Percentiles rank a stretch among this genome's conserved stretches.
phyloP scores from a whole-genome alignment of 2,329 filamentous ascomycete genomes.

The Dactylellina cionopaga region DNA sequence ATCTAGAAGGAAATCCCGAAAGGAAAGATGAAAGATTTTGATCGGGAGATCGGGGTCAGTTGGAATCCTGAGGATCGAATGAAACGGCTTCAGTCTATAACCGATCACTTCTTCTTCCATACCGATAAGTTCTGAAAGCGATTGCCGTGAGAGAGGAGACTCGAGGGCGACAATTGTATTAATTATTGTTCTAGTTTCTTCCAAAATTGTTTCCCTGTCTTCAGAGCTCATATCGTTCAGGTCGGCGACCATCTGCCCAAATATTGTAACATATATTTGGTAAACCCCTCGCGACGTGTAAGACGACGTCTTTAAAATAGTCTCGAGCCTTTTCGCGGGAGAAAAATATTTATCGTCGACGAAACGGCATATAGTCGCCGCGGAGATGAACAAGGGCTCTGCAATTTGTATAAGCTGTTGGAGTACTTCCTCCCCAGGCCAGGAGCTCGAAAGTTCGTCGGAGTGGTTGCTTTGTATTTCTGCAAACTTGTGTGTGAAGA shows the following conservation, averaged over 20 bases:
- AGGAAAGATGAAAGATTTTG: conserved; percentile 24
- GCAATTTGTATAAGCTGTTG: not conserved
- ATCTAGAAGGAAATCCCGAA: conserved; percentile 59
- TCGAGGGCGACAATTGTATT: conserved; percentile 6
- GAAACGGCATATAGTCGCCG: conserved; percentile 5
- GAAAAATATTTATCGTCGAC: not conserved
- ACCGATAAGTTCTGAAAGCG: not conserved
- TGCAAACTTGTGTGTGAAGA: not conserved
- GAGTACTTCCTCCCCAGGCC: not conserved
- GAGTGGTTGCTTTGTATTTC: not conserved
- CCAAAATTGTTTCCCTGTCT: not conserved
- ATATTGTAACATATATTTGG: conserved; percentile 6
- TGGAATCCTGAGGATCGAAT: conserved; percentile 19
- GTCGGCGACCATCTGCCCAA: not conserved
- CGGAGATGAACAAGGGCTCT: not conserved
- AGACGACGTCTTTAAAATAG: not conserved
- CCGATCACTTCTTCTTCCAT: conserved; percentile 4
- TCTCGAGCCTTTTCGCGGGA: not conserved
- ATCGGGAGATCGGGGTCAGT: not conserved
- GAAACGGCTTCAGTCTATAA: not conserved
- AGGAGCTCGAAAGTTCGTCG: not conserved
- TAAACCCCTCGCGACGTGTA: not conserved
- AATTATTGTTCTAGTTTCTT: not conserved
- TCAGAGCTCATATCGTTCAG: not conserved
- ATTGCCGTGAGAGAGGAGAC: not conserved